Conservation (phyloP, 495 filamentous ascomycete genomes). For the Lentithecium fluviatile region DNA sequence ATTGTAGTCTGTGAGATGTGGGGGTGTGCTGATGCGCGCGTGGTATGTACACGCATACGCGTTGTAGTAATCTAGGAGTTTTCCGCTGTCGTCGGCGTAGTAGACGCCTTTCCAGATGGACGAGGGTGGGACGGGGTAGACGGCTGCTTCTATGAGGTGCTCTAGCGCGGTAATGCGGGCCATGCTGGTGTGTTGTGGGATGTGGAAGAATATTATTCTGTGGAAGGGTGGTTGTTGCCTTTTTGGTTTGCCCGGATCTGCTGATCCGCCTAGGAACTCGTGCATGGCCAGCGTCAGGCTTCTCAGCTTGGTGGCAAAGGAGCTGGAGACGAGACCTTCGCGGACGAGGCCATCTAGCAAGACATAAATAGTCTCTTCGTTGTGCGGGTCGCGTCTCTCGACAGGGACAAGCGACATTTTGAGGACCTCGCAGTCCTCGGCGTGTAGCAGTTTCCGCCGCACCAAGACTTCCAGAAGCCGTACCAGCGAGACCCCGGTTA, state of each 20-base stretch:
- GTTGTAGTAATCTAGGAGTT: constrained; percentile 1
- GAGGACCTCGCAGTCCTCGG: neutral
- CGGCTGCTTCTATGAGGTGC: neutral
- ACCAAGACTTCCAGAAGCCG: neutral
- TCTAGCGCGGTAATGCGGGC: neutral
- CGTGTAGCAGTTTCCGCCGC: neutral
- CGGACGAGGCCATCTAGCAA: neutral
- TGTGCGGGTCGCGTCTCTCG: neutral
- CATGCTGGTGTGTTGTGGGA: neutral
- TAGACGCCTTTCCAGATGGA: neutral
- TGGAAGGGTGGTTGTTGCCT: neutral
- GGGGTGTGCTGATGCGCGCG: neutral
- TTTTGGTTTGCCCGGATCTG: neutral
- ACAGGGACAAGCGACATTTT: neutral
- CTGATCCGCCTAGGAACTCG: neutral
- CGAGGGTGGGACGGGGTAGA: neutral
- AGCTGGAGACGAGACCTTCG: neutral
- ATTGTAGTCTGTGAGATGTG: neutral
- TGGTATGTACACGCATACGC: neutral
- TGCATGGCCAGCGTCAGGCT: neutral
- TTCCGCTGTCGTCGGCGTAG: neutral
- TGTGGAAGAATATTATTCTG: neutral
- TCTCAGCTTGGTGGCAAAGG: neutral
- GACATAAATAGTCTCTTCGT: neutral
- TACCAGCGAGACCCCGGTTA: neutral